Percentiles rank a stretch among this genome's conserved stretches.
phyloP scores from a whole-genome alignment of 768 basidiomycete genomes.

The Panaeolus cyanescens region DNA sequence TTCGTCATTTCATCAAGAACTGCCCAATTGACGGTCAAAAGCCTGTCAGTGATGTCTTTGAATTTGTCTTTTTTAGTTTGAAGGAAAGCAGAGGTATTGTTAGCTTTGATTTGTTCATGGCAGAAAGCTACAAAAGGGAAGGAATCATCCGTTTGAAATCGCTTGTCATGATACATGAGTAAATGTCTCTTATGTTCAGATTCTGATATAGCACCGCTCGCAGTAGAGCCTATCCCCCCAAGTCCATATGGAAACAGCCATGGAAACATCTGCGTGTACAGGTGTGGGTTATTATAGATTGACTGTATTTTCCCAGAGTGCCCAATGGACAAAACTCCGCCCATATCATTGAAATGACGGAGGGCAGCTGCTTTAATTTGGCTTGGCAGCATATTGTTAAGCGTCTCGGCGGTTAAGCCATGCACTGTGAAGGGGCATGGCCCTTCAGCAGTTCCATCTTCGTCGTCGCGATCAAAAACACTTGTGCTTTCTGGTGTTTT shows the following conservation, averaged over 20 bases:
- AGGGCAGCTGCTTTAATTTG: conserved; percentile 19
- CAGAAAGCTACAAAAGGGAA: conserved; percentile 40
- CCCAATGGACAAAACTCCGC: conserved; percentile 25
- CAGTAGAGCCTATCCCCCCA: conserved; percentile 27
- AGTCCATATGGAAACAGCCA: conserved; percentile 41
- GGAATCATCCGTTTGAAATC: conserved; percentile 23
- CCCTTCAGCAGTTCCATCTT: conserved; percentile 25
- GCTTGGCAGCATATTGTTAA: conserved; percentile 13
- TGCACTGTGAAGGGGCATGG: conserved; percentile 38
- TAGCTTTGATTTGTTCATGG: conserved; percentile 35
- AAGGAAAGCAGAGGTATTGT: conserved; percentile 22
- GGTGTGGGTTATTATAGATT: conserved; percentile 26
- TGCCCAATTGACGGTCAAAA: conserved; percentile 23
- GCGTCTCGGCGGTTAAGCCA: conserved; percentile 28
- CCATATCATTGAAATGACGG: conserved; percentile 21
- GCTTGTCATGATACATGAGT: conserved; percentile 22
- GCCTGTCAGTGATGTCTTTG: conserved; percentile 17
- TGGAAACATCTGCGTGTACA: too few species aligned
- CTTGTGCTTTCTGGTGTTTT: conserved; percentile 2
- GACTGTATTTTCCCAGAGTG: conserved; percentile 20
- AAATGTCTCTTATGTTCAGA: conserved; percentile 21
- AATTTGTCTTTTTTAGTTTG: conserved; percentile 26
- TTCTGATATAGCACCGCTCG: conserved; percentile 1
- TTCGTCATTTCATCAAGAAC: conserved; percentile 17
- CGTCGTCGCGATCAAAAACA: conserved; percentile 11